A percentile compares a stretch with the other conserved stretches of the same genome.
phyloP scores from a whole-genome alignment of 305 asterid species.

The Rubia balearica region DNA sequence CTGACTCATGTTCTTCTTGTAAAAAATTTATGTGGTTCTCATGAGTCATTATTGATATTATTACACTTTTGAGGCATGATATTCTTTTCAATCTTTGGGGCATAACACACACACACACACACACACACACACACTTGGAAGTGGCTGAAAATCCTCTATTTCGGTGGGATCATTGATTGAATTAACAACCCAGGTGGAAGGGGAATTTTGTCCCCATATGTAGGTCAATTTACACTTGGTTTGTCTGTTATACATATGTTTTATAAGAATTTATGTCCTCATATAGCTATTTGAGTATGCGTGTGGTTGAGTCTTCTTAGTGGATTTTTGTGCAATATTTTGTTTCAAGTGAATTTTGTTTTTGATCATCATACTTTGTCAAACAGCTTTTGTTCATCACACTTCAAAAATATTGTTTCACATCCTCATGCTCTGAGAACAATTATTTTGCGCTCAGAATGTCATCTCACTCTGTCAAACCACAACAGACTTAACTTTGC shows the following conservation, averaged over 20 bases:
- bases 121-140: not conserved
- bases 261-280: not conserved
- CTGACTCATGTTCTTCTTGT: not conserved
- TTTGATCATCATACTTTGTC: not conserved
- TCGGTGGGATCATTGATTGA: not conserved
- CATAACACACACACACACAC: not conserved
- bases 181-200: not conserved
- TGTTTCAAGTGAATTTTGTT: not conserved
- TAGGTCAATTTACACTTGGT: not conserved
- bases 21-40: not conserved
- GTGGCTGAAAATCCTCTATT: constrained; percentile 3
- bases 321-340: not conserved
- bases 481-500: not conserved
- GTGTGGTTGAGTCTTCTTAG: not conserved
- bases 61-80: not conserved
- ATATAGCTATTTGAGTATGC: not conserved
- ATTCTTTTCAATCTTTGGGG: not conserved
- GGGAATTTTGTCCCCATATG: not conserved
- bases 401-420: not conserved
- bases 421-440: not conserved
- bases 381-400: not conserved
- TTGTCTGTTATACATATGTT: not conserved
- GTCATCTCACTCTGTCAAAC: not conserved
- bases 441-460: not conserved
- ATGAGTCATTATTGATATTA: not conserved